A percentile compares a stretch with the other conserved stretches of the same genome.
phyloP scores from a whole-genome alignment of 148 eudicot genomes.

The Polygonum aviculare region DNA sequence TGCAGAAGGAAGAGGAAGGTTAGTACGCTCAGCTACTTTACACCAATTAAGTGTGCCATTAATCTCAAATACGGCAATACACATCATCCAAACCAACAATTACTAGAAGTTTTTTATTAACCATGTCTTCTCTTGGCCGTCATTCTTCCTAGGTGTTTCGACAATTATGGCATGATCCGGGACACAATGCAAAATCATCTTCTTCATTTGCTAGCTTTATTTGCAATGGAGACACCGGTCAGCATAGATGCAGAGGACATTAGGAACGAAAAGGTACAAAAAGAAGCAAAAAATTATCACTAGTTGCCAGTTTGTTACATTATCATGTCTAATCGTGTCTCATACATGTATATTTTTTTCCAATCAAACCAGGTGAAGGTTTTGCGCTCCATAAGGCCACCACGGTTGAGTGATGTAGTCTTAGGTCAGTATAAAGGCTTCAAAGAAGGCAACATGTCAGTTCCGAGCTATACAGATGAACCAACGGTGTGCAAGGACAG shows the following conservation, averaged over 20 bases:
- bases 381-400: conserved; percentile 28
- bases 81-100: too few relatives aligned
- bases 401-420: conserved; percentile 19
- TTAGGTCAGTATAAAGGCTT: conserved; percentile 30
- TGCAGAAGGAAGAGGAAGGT: conserved; percentile 12
- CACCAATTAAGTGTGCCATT: neutral
- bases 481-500: conserved; percentile 14
- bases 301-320: neutral
- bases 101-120: neutral
- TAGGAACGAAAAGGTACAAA: conserved; percentile 31
- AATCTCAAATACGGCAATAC: too few relatives aligned
- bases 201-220: conserved; percentile 25
- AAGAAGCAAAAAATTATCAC: neutral
- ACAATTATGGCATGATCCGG: conserved; percentile 27
- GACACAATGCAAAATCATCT: conserved; percentile 33
- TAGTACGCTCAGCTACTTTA: neutral
- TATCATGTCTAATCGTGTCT: neutral
- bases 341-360: too few relatives aligned
- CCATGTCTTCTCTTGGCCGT: neutral
- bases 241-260: conserved; percentile 39
- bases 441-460: neutral
- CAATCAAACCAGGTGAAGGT: conserved; percentile 28
- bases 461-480: conserved; percentile 17
- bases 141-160: conserved; percentile 19
- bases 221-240: conserved; percentile 36